Base-by-base conservation (phyloP, 208 protist species). In the Leishmania tropica region DNA sequence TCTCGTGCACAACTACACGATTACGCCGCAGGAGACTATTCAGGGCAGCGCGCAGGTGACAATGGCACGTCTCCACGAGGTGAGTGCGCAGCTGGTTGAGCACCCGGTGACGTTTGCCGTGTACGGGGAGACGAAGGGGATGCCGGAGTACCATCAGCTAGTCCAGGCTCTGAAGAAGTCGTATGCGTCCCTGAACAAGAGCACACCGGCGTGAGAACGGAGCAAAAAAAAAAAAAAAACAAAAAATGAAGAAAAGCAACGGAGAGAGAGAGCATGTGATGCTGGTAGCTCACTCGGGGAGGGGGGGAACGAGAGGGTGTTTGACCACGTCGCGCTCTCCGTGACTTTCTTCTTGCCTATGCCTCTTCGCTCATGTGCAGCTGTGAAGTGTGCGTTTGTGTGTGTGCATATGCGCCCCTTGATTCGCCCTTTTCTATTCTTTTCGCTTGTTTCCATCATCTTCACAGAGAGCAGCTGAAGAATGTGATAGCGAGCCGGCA, bases 1-100 rank as follows among this genome's bases (percentile, higher is more conserved):
- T 64, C 86, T 97, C 1, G 91, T 97, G 62, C 93, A 96, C 78
- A 89, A 98, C 85, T 86, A 91, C 75, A 91, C 92, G 45, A 95
- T 96, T 54, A 92, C 95, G 21, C 89, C 93, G 6, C 77, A 88
- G 79, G 93, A 96, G 75, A 98, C 92, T 40, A 89, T 93, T 15
- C 81, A 86, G 21, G 92, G 92, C 42, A 94, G 88, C 56, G 81
- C 81, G 21, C 70, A 87, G 54, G 93, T 98, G 71, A 98, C 93
- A 65, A 77, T 96, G 81, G 86, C 89, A 62, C 83, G 86, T n/a
- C 81, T 98, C 48, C 83, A 88, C 54, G 86, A 89, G 28, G 93
- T 97, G 47, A 90, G 88, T 68, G 72, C 82, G 28, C 78, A 91
- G 78, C 94, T 98, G 75, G 81, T 98, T 15, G 74, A 92, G 71